phyloP scores from a whole-genome alignment of 2,329 filamentous ascomycete genomes.

The Tolypocladium guangdongense region DNA sequence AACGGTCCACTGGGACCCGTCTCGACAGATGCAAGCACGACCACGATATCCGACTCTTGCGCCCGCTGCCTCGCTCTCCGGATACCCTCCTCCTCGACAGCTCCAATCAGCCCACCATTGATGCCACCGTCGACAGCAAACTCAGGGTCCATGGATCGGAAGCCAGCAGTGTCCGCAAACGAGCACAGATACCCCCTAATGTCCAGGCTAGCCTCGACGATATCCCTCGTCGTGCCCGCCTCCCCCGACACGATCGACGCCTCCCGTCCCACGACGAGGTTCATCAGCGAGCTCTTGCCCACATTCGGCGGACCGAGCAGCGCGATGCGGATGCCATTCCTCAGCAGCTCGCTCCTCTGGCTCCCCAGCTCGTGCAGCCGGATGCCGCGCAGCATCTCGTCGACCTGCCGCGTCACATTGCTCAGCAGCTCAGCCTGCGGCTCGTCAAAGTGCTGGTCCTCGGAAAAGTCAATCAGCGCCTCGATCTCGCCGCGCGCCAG shows the following conservation, averaged over 20 bases:
- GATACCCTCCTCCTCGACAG: slow-evolving; percentile 83
- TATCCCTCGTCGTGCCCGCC: slow-evolving; percentile 86
- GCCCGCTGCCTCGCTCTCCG: slow-evolving; percentile 73
- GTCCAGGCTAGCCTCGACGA: slow-evolving; percentile 86
- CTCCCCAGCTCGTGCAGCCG: slow-evolving; percentile 63
- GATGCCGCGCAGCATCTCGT: slow-evolving; percentile 50
- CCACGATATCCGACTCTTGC: slow-evolving; percentile 70
- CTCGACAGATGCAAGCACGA: slow-evolving; percentile 72
- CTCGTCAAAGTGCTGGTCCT: slow-evolving; percentile 96
- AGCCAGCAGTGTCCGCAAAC: slow-evolving; percentile 90
- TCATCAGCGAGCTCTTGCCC: slow-evolving; percentile 90
- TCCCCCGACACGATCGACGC: slow-evolving; percentile 91
- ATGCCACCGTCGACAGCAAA: neutral
- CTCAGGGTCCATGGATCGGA: slow-evolving; percentile 40
- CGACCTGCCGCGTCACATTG: slow-evolving; percentile 58
- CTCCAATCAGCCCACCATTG: slow-evolving; percentile 40
- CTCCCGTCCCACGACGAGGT: slow-evolving; percentile 79
- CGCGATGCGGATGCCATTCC: slow-evolving; percentile 76
- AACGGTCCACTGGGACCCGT: slow-evolving; percentile 20
- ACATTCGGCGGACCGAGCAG: slow-evolving; percentile 87
- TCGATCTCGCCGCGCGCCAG: slow-evolving; percentile 84
- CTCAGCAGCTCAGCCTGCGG: slow-evolving; percentile 59
- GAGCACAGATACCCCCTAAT: slow-evolving; percentile 82
- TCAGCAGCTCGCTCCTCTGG: slow-evolving; percentile 70
- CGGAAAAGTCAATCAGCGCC: slow-evolving; percentile 91